Evolutionary conservation across 2,329 filamentous ascomycete genomes (phyloP), one percentile per base, ranked within the genome.

Genomic region (Rachicladosporium sp.): DNA sequence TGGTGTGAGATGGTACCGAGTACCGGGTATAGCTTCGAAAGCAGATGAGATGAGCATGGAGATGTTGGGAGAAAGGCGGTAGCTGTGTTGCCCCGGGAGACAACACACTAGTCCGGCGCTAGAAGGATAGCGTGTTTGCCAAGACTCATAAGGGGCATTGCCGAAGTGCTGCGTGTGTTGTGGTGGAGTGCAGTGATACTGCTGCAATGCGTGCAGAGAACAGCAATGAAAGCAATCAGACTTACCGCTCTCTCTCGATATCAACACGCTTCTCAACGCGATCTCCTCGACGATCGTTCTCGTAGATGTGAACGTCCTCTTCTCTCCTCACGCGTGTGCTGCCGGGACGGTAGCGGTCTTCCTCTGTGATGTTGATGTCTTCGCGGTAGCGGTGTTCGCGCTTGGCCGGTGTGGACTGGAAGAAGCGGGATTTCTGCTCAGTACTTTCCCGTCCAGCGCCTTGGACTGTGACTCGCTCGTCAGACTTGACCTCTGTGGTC

Each of bases 361-460:
- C 78, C 70, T 84, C 78, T 69, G 74, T 77, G 69, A 84, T 78
- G 66, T 82, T 81, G 70, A 93, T 76, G 73, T 93, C 83, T 77
- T 93, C 83, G 46, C 53, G 53, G 69, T 72, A 76, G 69, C 73
- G 73, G 64, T 70, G 75, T 55, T 76, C 67, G 66, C 74, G 70
- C 59, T 71, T 73, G 57, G 76, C 78, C 70, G 78, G 76, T 64
- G 71, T 70, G 64, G 74, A 58, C 56, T 55, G 55, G 31, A 37
- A 43, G 51, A 67, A 62, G 67, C 69, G 59, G 72, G 68, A 72
- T 74, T 70, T 70, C 78, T 80, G 82, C 81, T 85, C 75, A 83
- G 46, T 78, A 86, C 83, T 86, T 88, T 93, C 87, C 87, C 86
- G 88, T 93, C 88, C 88, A 83, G 84, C 81, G 80, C 79, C 78